A percentile compares a stretch with the other conserved stretches of the same genome.
These are phyloP conservation scores for Boletus fagicola DNA, from an alignment of 768 basidiomycete genomes.

Conservation along the genomic window DNA sequence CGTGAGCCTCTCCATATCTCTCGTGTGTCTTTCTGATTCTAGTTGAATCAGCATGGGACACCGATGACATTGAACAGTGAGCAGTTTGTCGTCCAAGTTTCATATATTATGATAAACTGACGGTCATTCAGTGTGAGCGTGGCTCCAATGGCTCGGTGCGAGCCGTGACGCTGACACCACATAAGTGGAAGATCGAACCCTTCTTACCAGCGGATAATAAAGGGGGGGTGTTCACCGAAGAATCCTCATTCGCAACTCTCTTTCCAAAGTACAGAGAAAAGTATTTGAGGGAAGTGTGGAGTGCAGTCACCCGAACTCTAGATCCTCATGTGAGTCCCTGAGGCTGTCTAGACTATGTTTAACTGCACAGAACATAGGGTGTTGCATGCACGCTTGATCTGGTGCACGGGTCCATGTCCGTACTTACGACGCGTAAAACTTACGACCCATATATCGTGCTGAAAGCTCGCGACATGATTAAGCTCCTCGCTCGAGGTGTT, in stretches of 20 bases:
- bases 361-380: conserved; percentile 49
- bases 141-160: background rate
- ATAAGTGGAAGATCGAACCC: conserved; percentile 84
- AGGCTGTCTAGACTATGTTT: background rate
- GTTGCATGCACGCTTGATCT: conserved; percentile 90
- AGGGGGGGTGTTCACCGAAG: conserved; percentile 83
- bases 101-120: background rate
- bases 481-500: conserved; percentile 91
- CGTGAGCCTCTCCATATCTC: conserved; percentile 52
- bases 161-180: conserved; percentile 13
- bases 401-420: conserved; percentile 96
- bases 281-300: conserved; percentile 94
- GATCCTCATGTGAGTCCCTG: conserved; percentile 65
- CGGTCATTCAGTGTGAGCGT: conserved; percentile 43
- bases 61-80: conserved; percentile 98
- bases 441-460: conserved; percentile 95
- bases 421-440: conserved; percentile 94
- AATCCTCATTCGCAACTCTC: conserved; percentile 96
- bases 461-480: conserved; percentile 94
- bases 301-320: conserved; percentile 79
- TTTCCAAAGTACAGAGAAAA: conserved; percentile 99
- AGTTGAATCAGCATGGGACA: conserved; percentile 83
- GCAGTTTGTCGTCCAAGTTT: conserved; percentile 31
- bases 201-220: conserved; percentile 77
- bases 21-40: conserved; percentile 11